Evolutionary conservation across 78 protist species (phyloP), one percentile per base, ranked within the genome.

Genomic region (Acrasis kona): DNA sequence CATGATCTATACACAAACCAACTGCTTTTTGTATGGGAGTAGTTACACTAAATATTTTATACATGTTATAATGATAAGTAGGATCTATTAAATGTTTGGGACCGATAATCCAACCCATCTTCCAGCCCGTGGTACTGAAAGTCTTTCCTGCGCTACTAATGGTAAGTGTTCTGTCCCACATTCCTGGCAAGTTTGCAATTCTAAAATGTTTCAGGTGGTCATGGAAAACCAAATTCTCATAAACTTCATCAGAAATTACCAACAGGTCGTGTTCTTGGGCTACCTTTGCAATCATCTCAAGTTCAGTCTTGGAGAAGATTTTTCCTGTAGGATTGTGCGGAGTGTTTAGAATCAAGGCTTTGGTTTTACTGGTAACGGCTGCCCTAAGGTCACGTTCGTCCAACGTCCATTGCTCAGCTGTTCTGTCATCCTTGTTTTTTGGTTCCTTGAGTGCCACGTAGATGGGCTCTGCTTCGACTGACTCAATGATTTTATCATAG

Each of bases 321-420:
- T 85, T 82, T 5, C 95, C 95, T 4, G 85, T 57, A 31, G 89
- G 88, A 61, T 87, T 91, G 65, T 91, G 91, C 2, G 91, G 91
- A 28, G 81, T 85, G 65, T 87, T 91, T 34, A 91, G 28, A 10
- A 91, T 37, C 41, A 91, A 29, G 1, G 65, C 32, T 37, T 69
- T 81, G 2, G 92, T 91, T 10, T 69, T 72, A 6, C 68, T 71
- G 1, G 65, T 65, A 9, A 85, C 69, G 30, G 83, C 82, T 9
- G 32, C 8, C 39, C 72, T 84, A 10, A 91, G 74, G 37, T 82
- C 91, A 0, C 50, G 73, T 19, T 39, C 35, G 72, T 80, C 72
- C 2, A 91, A 34, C 38, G 10, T 41, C 80, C 83, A 89, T 58
- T 61, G 34, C 29, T 70, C 61, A 50, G 61, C 19, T 50, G 61